Base-by-base conservation (phyloP, 345 rosid species). In the Sonneratia alba region DNA sequence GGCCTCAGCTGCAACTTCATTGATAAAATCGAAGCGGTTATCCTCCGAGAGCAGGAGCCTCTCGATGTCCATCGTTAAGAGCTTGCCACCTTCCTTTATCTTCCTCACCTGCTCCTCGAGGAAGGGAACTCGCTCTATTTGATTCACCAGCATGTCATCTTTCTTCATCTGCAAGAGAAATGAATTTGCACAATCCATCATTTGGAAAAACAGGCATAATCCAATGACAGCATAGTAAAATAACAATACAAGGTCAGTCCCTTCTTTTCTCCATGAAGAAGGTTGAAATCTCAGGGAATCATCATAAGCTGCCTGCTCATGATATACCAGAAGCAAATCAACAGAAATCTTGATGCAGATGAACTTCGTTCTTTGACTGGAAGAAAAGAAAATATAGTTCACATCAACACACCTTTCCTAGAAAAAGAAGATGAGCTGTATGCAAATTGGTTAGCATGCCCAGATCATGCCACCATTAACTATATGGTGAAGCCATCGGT, bases 31-130 rank as follows among this genome's bases (percentile, higher is more conserved):
- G 42, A 81, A 94, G 27, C 88, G 79, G 62, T 89, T 94, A 63
- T 89, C 96, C 79, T 89, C 98, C 0, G 91, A 85, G 59, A 84
- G 77, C 82, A 89, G 72, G 45, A 94, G 72, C 76, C 87, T 80
- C 72, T 91, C 85, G 8, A 94, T 87, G 72, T 94, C 98, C 85
- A 86, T 83, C 0, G 91, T 77, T 82, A 88, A 42, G 0, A 85
- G 81, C 82, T 87, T 83, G 19, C 91, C 93, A 14, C 78, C 82
- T 68, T 94, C 97, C 73, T 55, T 75, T 18, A 94, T 73, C 81
- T 84, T 86, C 87, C 97, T 83, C 71, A 81, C 90, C 67, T 87
- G 92, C 83, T 91, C 98, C 86, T 94, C 97, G 14, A 94, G 83
- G 85, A 91, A 91, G 10, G 97, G 96, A 65, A 85, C 78, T 77